Evolutionary conservation across 2,329 filamentous ascomycete species (phyloP), one percentile per base, ranked within the genome.

Genomic region (Colletotrichum sp.): DNA sequence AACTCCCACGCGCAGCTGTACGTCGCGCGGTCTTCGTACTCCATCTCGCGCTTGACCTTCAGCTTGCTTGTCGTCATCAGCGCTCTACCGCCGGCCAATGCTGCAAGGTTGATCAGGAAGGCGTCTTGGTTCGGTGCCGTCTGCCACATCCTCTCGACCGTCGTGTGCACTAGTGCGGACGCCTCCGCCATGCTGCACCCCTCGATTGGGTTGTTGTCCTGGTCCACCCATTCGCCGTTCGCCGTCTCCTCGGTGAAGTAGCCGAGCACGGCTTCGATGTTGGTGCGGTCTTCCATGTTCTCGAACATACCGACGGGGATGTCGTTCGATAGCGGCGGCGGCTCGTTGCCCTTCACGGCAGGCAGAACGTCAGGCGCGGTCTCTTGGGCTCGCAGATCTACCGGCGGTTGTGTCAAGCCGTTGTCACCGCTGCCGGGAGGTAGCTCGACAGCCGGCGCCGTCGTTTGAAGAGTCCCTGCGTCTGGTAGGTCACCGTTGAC

Each of bases 101-200:
- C 90, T 0, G 90, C 87, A 7, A 92, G 81, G 79, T 92, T 92
- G 77, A 92, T 89, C 14, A 93, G 82, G 77, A 93, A 92, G 0
- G 87, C 86, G 79, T 92, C 87, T 7, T 89, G 87, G 13, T 86
- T 89, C 2, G 84, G 82, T 1, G 90, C 89, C 59, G 87, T 86
- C 52, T 85, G 86, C 75, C 88, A 86, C 75, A 92, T 86, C 69
- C 88, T 88, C 69, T 89, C 87, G 28, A 92, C 84, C n/a, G 89
- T 86, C 58, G 87, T 84, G 73, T 89, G 86, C 65, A 88, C 86
- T n/a, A 93, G 84, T 34, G 88, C 90, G 13, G 84, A 82, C 2
- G 89, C 89, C 79, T 93, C 91, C 7, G 89, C 88, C 58, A 91
- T 83, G 32, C 83, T 83, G 58, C 88, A 88, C 1, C 84, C 78